Base-by-base conservation (phyloP, 192 early-diverging fungal genomes). In the Hyaloraphidium curvatum region DNA sequence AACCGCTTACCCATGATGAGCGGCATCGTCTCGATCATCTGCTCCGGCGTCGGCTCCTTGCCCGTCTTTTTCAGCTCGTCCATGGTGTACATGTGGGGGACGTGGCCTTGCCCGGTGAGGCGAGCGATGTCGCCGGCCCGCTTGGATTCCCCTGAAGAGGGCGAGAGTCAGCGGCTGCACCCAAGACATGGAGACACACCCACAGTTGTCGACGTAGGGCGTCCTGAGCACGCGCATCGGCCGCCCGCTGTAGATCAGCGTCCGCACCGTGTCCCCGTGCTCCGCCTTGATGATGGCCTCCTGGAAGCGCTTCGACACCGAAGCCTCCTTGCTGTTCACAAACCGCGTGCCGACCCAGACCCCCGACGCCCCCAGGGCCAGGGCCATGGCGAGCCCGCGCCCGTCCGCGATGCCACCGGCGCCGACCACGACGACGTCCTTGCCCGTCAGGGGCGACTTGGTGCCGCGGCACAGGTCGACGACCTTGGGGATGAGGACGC, bases 331-430 rank as follows among this genome's bases (percentile, higher is more conserved):
- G 7, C 67, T 59, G 43, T 59, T 61, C 16, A 70, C 60, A 40
- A 70, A 70, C 2, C 68, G 51, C 1, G 68, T 70, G 3, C 68
- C 68, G 33, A 70, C 66, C 68, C 68, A 70, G 13, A 66, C 68
- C 0, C 59, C 68, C 17, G 68, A 30, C 0, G 68, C 68, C 13
- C 68, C 68, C 25, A 69, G 35, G 33, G 55, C 35, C 21, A 70
- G 51, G 16, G 60, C 22, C 68, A 70, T 70, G 19, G 68, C 68
- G 0, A 70, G 59, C 13, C 68, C 68, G 19, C 68, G 65, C 1
- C 68, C 68, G 39, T 70, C 68, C 52, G 40, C 63, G 39, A 70
- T 70, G 14, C 68, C 68, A 28, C 68, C 68, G 0, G 68, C 68
- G 30, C 67, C 68, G 16, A 70, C 62, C 23, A 70, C 66, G 28